Evolutionary conservation across 495 filamentous ascomycete genomes (phyloP).

Genomic region (Lasiosphaeris hirsuta): DNA sequence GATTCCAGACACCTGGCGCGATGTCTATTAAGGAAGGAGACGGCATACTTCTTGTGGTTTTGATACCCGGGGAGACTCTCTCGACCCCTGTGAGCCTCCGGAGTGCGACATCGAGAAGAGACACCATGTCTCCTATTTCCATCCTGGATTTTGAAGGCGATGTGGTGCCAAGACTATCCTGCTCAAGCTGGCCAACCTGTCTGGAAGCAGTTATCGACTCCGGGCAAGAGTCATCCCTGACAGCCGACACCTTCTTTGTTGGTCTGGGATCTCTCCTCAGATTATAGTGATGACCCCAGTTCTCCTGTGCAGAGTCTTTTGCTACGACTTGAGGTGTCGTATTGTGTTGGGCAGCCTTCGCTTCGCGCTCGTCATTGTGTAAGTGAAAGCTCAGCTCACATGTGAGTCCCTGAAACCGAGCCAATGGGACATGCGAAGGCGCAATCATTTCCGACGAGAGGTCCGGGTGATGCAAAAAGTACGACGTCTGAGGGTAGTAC

Average conservation of each 20-base stretch:
- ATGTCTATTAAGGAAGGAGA: conserved; percentile 38
- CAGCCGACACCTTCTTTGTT: conserved; percentile 6
- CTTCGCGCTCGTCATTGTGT: background rate
- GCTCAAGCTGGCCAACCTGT: no score
- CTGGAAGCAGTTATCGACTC: no score
- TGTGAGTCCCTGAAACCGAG: conserved; percentile 31
- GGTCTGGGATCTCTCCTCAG: conserved; percentile 10
- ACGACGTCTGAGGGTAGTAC: conserved; percentile 8
- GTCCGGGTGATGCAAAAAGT: conserved; percentile 29
- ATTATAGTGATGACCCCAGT: background rate
- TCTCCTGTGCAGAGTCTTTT: background rate
- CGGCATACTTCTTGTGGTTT: conserved; percentile 9
- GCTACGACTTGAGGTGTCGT: no score
- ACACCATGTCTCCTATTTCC: conserved; percentile 16
- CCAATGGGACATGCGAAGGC: conserved; percentile 23
- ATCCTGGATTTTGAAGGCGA: no score
- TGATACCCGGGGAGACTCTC: conserved; percentile 24
- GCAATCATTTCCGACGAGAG: conserved; percentile 25
- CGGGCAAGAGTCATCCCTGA: background rate
- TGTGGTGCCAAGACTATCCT: no score
- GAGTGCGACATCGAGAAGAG: conserved; percentile 35
- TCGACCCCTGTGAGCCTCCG: conserved; percentile 31
- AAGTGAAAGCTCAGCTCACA: conserved; percentile 20
- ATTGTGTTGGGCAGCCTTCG: background rate
- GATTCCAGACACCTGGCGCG: conserved; percentile 45